phyloP scores from a whole-genome alignment of 176 grass and related monocot species.

The Carex kokanica region DNA sequence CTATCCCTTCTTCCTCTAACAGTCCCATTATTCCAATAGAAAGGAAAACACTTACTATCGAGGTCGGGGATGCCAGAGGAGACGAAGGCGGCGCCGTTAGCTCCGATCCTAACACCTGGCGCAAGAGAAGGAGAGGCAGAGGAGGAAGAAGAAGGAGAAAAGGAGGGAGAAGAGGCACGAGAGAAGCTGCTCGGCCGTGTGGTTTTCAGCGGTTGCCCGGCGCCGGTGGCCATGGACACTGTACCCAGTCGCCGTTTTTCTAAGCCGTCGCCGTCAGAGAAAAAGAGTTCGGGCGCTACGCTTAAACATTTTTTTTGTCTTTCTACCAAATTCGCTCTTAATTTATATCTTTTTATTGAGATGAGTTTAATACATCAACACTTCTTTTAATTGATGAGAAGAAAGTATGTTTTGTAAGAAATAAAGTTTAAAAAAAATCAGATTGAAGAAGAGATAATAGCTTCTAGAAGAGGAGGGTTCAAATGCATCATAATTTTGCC shows the following conservation, averaged over 20 bases:
- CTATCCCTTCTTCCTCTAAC: background rate
- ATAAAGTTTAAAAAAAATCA: no score
- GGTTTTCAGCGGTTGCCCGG: conserved; percentile 20
- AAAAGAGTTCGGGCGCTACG: no score
- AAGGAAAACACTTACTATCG: conserved; percentile 45
- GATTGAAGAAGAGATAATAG: no score
- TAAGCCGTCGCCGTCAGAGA: background rate
- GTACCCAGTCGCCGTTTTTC: background rate
- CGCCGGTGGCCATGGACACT: conserved; percentile 22
- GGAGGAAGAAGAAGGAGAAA: conserved; percentile 9
- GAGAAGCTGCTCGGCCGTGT: conserved; percentile 67
- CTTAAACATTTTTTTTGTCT: no score
- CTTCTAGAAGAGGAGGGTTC: no score
- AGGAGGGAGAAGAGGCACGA: conserved; percentile 26
- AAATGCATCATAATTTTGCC: no score
- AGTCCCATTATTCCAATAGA: background rate
- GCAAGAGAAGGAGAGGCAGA: background rate
- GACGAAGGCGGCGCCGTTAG: conserved; percentile 52
- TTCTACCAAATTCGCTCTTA: no score
- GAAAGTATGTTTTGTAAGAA: no score
- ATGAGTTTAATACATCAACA: no score
- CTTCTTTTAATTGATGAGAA: no score
- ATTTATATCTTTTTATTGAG: no score
- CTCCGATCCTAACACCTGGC: conserved; percentile 54
- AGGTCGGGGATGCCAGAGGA: conserved; percentile 91